These are phyloP conservation scores for Phoma sp. DNA, from an alignment of 2,329 filamentous ascomycete species.

Conservation along the genomic window DNA sequence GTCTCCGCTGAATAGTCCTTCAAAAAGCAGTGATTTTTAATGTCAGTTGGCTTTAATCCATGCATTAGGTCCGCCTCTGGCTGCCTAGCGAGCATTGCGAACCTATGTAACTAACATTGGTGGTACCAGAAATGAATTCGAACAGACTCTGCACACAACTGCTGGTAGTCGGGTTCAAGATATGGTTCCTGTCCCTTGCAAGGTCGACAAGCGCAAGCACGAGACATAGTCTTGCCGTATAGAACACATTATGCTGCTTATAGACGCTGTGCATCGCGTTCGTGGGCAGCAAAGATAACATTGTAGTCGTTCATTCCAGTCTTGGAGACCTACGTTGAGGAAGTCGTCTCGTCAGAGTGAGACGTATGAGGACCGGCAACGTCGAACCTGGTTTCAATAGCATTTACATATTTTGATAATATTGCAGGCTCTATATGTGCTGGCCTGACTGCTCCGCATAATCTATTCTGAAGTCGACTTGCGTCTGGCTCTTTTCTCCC, in stretches of 20 bases:
- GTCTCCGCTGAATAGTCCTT: background rate
- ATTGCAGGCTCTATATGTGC: no score
- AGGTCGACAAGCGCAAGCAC: background rate
- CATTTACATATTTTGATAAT: no score
- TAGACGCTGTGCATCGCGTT: slow-evolving; percentile 14
- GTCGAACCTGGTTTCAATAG: no score
- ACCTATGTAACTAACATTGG: no score
- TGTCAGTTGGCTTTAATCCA: background rate
- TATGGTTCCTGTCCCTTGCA: background rate
- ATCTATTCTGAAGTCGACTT: no score
- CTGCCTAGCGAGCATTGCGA: background rate
- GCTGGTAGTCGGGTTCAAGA: background rate
- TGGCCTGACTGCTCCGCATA: no score
- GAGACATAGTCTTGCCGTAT: slow-evolving; percentile 3
- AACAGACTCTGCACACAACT: background rate
- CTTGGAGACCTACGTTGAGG: slow-evolving; percentile 1
- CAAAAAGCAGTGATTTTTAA: background rate
- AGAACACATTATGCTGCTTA: slow-evolving; percentile 14
- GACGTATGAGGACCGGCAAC: no score
- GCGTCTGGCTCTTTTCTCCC: no score
- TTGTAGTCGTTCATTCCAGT: slow-evolving; percentile 19
- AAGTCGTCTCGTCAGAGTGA: background rate
- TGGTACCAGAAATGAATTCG: no score
- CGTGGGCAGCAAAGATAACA: slow-evolving; percentile 16
- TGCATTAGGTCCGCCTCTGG: background rate